Evolutionary conservation across 371 early-diverging fungal genomes (phyloP).

Genomic region (Ordospora colligata): DNA sequence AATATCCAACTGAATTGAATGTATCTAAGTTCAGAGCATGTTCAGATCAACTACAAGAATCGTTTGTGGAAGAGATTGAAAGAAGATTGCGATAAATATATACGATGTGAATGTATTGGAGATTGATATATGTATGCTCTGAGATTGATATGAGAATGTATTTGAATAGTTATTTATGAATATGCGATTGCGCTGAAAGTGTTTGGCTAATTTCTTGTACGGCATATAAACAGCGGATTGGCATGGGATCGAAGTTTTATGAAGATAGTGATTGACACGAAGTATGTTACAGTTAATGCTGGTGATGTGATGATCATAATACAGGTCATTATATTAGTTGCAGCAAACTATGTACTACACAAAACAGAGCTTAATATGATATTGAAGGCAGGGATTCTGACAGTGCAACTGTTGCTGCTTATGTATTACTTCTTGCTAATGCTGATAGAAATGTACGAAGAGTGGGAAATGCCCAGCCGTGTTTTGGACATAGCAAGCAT

Average conservation of each 20-base stretch:
- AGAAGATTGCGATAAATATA: background rate
- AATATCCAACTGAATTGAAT: slow-evolving; percentile 11
- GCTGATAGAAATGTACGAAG: background rate
- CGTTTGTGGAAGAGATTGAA: background rate
- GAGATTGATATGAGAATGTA: too few species aligned
- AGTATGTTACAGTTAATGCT: too few species aligned
- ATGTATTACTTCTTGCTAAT: background rate
- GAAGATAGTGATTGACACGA: too few species aligned
- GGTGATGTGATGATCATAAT: too few species aligned
- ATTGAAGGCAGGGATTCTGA: background rate
- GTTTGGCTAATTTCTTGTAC: too few species aligned
- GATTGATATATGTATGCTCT: too few species aligned
- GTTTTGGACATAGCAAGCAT: background rate
- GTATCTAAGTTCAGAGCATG: background rate
- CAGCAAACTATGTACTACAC: background rate
- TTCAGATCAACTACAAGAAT: background rate
- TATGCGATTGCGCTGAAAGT: too few species aligned
- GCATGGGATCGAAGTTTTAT: too few species aligned
- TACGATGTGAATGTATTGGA: too few species aligned
- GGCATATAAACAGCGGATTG: too few species aligned
- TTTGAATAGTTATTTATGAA: too few species aligned
- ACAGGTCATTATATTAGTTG: background rate
- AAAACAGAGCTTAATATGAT: background rate
- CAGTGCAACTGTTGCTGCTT: background rate
- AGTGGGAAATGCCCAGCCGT: background rate